Percentiles rank a stretch among this genome's conserved stretches.
Evolutionary conservation across 257 asterid species (phyloP).

Genomic region (Verbena officinalis): DNA sequence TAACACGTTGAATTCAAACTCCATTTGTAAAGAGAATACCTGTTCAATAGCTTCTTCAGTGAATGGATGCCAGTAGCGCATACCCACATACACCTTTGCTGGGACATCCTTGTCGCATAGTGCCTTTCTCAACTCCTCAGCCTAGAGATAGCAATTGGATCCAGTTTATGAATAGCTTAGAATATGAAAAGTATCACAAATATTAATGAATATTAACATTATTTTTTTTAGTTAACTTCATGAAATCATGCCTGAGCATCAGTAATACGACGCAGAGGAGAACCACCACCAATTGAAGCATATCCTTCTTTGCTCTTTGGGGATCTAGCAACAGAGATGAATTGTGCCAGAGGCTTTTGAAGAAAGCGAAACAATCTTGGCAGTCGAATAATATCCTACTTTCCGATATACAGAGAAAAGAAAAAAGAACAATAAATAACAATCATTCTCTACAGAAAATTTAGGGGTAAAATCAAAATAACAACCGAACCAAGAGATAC

Average conservation of each 20-base stretch:
- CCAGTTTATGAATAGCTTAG: slow-evolving; percentile 26
- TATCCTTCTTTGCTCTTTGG: slow-evolving; percentile 98
- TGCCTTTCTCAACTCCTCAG: slow-evolving; percentile 87
- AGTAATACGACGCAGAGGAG: slow-evolving; percentile 97
- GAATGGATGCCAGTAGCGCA: slow-evolving; percentile 99
- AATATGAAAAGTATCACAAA: slow-evolving; percentile 20
- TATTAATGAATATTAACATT: not conserved
- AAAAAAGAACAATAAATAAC: slow-evolving; percentile 13
- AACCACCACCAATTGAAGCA: slow-evolving; percentile 99
- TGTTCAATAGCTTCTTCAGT: slow-evolving; percentile 97
- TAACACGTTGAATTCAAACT: slow-evolving; percentile 13
- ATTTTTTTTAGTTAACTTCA: slow-evolving; percentile 11
- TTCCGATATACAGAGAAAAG: slow-evolving; percentile 31
- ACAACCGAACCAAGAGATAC: slow-evolving; percentile 33
- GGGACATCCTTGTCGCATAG: slow-evolving; percentile 74
- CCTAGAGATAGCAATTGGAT: slow-evolving; percentile 51
- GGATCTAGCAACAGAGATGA: slow-evolving; percentile 91
- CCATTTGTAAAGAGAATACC: slow-evolving; percentile 43
- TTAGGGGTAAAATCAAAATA: slow-evolving; percentile 28
- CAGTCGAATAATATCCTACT: slow-evolving; percentile 93
- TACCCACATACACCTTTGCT: slow-evolving; percentile 94
- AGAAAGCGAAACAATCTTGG: slow-evolving; percentile 94
- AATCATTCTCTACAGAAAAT: slow-evolving; percentile 16
- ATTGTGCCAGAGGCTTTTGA: slow-evolving; percentile 94
- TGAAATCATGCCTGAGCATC: slow-evolving; percentile 80